These are phyloP conservation scores for Reutealis trisperma DNA, from an alignment of 345 rosid species.

Conservation along the genomic window DNA sequence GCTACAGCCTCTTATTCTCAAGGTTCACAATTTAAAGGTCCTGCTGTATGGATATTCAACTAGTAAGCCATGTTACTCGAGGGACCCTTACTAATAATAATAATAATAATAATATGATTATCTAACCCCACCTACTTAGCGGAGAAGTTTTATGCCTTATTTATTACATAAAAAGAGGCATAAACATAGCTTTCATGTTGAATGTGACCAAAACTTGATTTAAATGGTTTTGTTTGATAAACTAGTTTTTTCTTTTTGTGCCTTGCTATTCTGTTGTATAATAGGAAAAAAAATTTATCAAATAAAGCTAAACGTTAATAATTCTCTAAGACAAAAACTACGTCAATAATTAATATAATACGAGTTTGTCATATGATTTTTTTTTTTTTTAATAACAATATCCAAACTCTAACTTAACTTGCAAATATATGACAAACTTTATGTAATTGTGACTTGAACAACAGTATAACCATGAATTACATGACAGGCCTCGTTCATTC, in stretches of 20 bases:
- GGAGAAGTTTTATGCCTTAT: not conserved
- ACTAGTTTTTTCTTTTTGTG: no score
- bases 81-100: conserved; percentile 13
- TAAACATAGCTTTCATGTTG: not conserved
- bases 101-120: not conserved
- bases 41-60: not conserved
- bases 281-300: no score
- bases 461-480: conserved; percentile 10
- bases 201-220: conserved; percentile 5
- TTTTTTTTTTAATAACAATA: conserved; percentile 4
- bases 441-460: conserved; percentile 9
- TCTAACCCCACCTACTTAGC: not conserved
- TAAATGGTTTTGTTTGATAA: no score
- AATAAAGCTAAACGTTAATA: no score
- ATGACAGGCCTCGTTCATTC: not conserved
- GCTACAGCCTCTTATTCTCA: conserved; percentile 3
- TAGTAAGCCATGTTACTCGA: conserved; percentile 21
- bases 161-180: not conserved
- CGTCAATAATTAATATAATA: no score
- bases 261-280: no score
- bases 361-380: no score
- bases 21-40: not conserved
- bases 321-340: no score
- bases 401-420: not conserved
- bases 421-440: not conserved